Evolutionary conservation across 306 rosid species (phyloP).

Genomic region (Medicago arabica): DNA sequence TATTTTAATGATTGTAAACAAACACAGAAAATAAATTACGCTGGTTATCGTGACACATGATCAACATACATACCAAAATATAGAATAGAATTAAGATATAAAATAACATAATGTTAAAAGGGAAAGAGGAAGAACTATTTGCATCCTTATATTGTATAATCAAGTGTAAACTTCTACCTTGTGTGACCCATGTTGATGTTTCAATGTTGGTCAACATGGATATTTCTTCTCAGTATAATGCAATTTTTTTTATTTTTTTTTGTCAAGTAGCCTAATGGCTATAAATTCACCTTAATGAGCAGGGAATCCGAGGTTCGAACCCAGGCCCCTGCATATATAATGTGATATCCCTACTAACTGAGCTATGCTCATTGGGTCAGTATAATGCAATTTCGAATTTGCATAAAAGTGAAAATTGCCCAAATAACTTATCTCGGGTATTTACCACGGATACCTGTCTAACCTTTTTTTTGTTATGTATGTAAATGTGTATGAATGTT

Average conservation of each 20-base stretch:
- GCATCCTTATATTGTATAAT: slow-evolving; percentile 16
- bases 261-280: too few species aligned
- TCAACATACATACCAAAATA: slow-evolving; percentile 6
- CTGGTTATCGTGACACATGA: neutral
- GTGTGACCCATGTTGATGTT: neutral
- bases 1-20: neutral
- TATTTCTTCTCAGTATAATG: neutral
- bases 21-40: neutral
- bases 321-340: too few species aligned
- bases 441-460: neutral
- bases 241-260: too few species aligned
- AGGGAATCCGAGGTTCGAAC: too few species aligned
- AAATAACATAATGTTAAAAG: neutral
- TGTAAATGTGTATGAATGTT: neutral
- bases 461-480: neutral
- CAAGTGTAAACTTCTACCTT: slow-evolving; percentile 29
- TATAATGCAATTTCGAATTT: too few species aligned
- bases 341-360: too few species aligned
- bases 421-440: too few species aligned
- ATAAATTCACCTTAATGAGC: too few species aligned
- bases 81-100: slow-evolving; percentile 17
- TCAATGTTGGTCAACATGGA: neutral
- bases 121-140: slow-evolving; percentile 7
- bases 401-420: too few species aligned
- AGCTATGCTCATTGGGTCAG: too few species aligned